Evolutionary conservation across 768 basidiomycete genomes (phyloP).

Genomic region (Leccinum rimulosum): DNA sequence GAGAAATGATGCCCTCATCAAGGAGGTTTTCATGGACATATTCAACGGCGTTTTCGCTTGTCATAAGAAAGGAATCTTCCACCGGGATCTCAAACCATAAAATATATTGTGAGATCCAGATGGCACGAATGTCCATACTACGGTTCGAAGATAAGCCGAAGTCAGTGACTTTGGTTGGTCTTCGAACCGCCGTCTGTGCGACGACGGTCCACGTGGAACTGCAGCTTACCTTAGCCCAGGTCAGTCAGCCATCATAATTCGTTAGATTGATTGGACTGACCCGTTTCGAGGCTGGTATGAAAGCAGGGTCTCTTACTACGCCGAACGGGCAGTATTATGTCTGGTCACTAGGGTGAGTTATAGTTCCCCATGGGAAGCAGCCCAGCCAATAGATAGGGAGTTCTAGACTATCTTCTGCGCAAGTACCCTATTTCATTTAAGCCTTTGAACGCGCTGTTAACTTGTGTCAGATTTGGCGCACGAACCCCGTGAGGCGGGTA

Average conservation of each 20-base stretch:
- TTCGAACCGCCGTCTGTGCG: slow-evolving; percentile 37
- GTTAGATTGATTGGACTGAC: slow-evolving; percentile 7
- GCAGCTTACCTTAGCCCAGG: slow-evolving; percentile 70
- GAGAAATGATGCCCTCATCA: slow-evolving; percentile 61
- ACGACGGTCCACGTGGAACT: slow-evolving; percentile 59
- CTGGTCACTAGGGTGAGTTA: slow-evolving; percentile 74
- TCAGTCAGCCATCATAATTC: slow-evolving; percentile 32
- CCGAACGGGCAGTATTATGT: slow-evolving; percentile 42
- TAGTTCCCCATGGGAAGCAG: slow-evolving; percentile 18
- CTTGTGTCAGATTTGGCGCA: slow-evolving; percentile 16
- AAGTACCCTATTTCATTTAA: slow-evolving; percentile 9
- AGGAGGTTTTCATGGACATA: slow-evolving; percentile 67
- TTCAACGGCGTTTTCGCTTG: slow-evolving; percentile 76
- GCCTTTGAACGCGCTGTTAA: slow-evolving; percentile 2
- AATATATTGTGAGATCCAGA: slow-evolving; percentile 47
- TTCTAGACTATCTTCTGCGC: slow-evolving; percentile 6
- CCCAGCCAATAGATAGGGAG: not conserved
- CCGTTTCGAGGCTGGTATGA: slow-evolving; percentile 46
- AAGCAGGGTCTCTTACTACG: slow-evolving; percentile 23
- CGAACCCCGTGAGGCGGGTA: slow-evolving; percentile 7
- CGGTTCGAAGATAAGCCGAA: too few species aligned
- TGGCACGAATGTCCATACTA: slow-evolving; percentile 30
- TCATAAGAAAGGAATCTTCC: slow-evolving; percentile 68
- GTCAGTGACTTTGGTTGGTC: slow-evolving; percentile 48
- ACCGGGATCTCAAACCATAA: slow-evolving; percentile 79